Base-by-base conservation (phyloP, 345 rosid species). In the Ceriops decandra region DNA sequence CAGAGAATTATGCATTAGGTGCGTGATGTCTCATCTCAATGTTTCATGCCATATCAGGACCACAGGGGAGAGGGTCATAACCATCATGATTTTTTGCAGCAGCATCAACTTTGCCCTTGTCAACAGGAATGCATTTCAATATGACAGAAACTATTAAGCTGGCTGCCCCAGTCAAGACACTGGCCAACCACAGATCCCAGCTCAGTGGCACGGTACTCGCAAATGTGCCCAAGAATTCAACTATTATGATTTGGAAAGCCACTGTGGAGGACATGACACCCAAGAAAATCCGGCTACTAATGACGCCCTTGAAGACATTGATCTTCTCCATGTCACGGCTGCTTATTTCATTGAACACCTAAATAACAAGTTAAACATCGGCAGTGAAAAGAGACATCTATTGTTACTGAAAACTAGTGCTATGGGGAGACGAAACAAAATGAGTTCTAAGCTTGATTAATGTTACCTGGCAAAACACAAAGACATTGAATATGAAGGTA, bases 291-390 rank as follows among this genome's bases (percentile, higher is more conserved):
- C 90, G 83, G 80, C 89, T 87, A 22, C 56, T 62, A 31, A 85
- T 82, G 26, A 87, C 70, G 62, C 87, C 89, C 3, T 26, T 52
- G 67, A 90, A 82, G 10, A 90, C 87, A 26, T 87, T 86, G 64
- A 87, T 79, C 85, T 82, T 86, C 81, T 83, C 90, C 80, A 87
- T 86, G 16, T 90, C 96, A 2, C 92, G 73, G 89, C 90, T 87
- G 72, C 83, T 90, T 64, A 90, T 83, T 68, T 90, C 92, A 60
- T 87, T 90, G 86, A 90, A 90, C 10, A 90, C 92, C 96, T 90
- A 73, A 36, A 24, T 8, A 8, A 56, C 15, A 27, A 56, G 28
- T 30, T 56, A 56, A 56, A 56, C 28, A 56, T 56, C 24, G 6
- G 30, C 24, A 24, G 4, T 10, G 24, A 30, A 21, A 27, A 56